These are phyloP conservation scores for Macrolepiota albuminosa DNA, from an alignment of 768 basidiomycete genomes.

Conservation along the genomic window DNA sequence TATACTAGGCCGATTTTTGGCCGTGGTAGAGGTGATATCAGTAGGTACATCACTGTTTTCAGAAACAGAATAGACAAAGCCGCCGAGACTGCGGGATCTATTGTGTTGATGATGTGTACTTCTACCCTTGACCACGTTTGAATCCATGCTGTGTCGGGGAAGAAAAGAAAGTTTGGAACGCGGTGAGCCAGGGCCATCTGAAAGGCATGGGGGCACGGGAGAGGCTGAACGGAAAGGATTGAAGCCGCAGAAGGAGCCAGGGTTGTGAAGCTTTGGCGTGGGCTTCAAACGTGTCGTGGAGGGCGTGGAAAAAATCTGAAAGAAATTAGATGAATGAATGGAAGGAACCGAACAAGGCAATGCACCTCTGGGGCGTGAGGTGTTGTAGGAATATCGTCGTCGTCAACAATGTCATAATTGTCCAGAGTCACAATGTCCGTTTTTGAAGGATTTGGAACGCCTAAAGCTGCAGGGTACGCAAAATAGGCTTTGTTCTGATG, in stretches of 20 bases:
- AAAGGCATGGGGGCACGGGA: constrained; percentile 27
- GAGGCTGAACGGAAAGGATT: constrained; percentile 41
- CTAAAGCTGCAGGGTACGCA: constrained; percentile 33
- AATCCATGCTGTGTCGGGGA: constrained; percentile 31
- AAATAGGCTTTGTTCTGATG: constrained; percentile 32
- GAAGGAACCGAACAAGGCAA: background rate
- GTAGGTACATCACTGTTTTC: constrained; percentile 9
- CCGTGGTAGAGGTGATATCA: constrained; percentile 19
- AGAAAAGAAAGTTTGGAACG: constrained; percentile 42
- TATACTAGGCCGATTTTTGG: constrained; percentile 62
- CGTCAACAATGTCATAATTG: constrained; percentile 47
- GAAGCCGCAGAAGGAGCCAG: constrained; percentile 36
- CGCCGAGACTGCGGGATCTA: constrained; percentile 47
- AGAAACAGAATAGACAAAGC: constrained; percentile 23
- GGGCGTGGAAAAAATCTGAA: constrained; percentile 30
- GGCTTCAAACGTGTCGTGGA: constrained; percentile 28
- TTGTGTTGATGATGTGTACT: constrained; percentile 33
- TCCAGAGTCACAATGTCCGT: constrained; percentile 31
- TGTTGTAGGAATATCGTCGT: constrained; percentile 42
- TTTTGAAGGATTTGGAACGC: constrained; percentile 13
- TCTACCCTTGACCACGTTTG: constrained; percentile 18
- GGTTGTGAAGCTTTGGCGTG: constrained; percentile 29
- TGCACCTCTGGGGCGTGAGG: constrained; percentile 16
- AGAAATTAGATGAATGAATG: constrained; percentile 3
- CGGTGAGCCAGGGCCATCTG: constrained; percentile 26